Conservation (phyloP, 2,329 filamentous ascomycete genomes). For the Stagonosporopsis rhizophila region DNA sequence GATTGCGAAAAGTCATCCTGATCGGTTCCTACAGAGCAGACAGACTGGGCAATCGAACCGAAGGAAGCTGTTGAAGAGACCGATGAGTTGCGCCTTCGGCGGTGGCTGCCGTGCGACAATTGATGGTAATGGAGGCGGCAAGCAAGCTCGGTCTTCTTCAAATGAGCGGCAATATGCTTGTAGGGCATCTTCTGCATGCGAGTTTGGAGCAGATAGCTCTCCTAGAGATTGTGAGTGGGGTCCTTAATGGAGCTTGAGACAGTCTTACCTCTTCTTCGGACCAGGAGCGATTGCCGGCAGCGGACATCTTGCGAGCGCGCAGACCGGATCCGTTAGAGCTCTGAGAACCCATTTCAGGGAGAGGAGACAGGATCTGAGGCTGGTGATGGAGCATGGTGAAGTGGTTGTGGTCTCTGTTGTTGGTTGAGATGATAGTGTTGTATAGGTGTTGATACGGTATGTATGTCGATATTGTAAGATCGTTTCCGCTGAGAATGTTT, state of each 20-base stretch:
- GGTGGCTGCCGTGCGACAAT: slow-evolving; percentile 80
- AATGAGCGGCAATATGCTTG: slow-evolving; percentile 83
- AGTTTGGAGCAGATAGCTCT: slow-evolving; percentile 82
- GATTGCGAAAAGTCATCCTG: slow-evolving; percentile 47
- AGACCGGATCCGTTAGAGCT: slow-evolving; percentile 53
- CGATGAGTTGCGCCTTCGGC: slow-evolving; percentile 77
- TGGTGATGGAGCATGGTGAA: slow-evolving; percentile 48
- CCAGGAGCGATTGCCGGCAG: slow-evolving; percentile 80
- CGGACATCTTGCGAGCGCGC: slow-evolving; percentile 73
- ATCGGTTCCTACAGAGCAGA: slow-evolving; percentile 49
- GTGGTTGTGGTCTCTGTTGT: slow-evolving; percentile 2
- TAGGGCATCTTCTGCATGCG: slow-evolving; percentile 89
- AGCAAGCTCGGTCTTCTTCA: slow-evolving; percentile 87
- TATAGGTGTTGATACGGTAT: slow-evolving; percentile 50
- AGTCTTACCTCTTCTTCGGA: slow-evolving; percentile 79
- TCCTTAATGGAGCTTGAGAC: neutral
- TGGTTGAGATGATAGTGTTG: neutral
- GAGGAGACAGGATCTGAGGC: slow-evolving; percentile 48
- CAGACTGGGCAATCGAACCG: slow-evolving; percentile 45
- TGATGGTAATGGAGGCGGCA: slow-evolving; percentile 90
- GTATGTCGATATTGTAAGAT: slow-evolving; percentile 27
- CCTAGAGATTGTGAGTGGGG: slow-evolving; percentile 59
- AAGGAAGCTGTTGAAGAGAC: slow-evolving; percentile 63
- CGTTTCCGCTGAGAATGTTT: slow-evolving; percentile 35
- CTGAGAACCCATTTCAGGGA: slow-evolving; percentile 47